Evolutionary conservation across 345 rosid species (phyloP).

Genomic region (Laguncularia racemosa): DNA sequence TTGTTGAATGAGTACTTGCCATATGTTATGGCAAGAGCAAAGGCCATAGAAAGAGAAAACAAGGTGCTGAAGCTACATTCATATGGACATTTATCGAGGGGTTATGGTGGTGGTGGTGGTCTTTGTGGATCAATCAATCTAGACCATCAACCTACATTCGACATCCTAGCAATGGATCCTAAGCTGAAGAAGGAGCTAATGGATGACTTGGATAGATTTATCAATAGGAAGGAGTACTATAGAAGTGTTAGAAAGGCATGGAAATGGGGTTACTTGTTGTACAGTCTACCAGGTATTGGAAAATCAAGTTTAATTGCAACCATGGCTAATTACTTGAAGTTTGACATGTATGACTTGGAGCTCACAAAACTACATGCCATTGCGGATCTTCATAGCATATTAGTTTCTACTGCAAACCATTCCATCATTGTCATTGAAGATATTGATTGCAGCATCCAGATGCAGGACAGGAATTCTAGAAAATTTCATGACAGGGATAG

Average conservation of each 20-base stretch:
- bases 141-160: slow-evolving; percentile 12
- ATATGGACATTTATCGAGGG: neutral
- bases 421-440: slow-evolving; percentile 26
- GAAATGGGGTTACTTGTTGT: slow-evolving; percentile 18
- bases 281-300: slow-evolving; percentile 24
- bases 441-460: slow-evolving; percentile 14
- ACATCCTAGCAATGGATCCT: slow-evolving; percentile 9
- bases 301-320: slow-evolving; percentile 21
- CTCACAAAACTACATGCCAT: slow-evolving; percentile 7
- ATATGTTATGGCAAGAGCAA: slow-evolving; percentile 10
- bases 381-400: slow-evolving; percentile 9
- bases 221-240: slow-evolving; percentile 17
- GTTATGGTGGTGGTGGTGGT: neutral
- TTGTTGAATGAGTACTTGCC: slow-evolving; percentile 21
- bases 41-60: slow-evolving; percentile 10
- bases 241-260: slow-evolving; percentile 16
- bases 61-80: slow-evolving; percentile 14
- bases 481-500: too few relatives aligned
- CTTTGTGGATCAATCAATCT: neutral
- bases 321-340: slow-evolving; percentile 19
- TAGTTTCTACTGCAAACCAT: slow-evolving; percentile 11
- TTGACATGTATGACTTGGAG: slow-evolving; percentile 21
- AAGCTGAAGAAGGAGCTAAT: slow-evolving; percentile 10
- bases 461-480: slow-evolving; percentile 12
- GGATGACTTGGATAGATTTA: slow-evolving; percentile 14